These are phyloP conservation scores for Pilasporangium apinafurcum DNA, from an alignment of 352 stramenopile species.

Conservation along the genomic window DNA sequence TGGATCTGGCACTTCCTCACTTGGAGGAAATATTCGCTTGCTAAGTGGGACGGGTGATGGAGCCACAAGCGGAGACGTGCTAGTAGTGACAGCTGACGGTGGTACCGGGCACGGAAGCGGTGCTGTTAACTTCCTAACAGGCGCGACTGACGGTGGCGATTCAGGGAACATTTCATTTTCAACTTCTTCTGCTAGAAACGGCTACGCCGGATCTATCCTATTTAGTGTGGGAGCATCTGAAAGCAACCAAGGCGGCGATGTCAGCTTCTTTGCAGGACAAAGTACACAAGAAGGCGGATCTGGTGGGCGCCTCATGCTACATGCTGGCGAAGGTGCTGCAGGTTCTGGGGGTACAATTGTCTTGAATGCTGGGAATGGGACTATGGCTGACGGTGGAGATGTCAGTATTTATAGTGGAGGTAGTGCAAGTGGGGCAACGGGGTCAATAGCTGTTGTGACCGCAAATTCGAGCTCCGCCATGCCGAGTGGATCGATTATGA, in stretches of 20 bases:
- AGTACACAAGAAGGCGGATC: constrained; percentile 5
- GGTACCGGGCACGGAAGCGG: constrained; percentile 15
- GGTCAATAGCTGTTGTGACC: constrained; percentile 15
- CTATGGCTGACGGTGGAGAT: constrained; percentile 8
- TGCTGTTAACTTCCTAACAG: constrained; percentile 18
- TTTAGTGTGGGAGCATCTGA: constrained; percentile 18
- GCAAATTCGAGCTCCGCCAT: constrained; percentile 13
- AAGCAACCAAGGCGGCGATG: constrained; percentile 5
- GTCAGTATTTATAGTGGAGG: constrained; percentile 15
- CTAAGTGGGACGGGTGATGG: constrained; percentile 17
- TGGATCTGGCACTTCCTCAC: constrained; percentile 9
- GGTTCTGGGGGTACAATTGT: constrained; percentile 9
- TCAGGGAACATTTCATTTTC: constrained; percentile 23
- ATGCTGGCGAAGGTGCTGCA: constrained; percentile 7
- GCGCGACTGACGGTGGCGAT: constrained; percentile 16
- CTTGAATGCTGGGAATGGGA: constrained; percentile 11
- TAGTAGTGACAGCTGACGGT: constrained; percentile 18
- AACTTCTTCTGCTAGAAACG: constrained; percentile 10
- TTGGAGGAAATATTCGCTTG: constrained; percentile 18
- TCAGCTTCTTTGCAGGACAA: constrained; percentile 11
- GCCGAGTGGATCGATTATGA: constrained; percentile 17
- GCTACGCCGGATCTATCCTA: constrained; percentile 16
- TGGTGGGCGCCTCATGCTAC: constrained; percentile 12
- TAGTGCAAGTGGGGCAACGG: constrained; percentile 12
- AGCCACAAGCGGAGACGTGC: constrained; percentile 19